phyloP scores from a whole-genome alignment of 192 early-diverging fungal species.

The Gigaspora rosea region DNA sequence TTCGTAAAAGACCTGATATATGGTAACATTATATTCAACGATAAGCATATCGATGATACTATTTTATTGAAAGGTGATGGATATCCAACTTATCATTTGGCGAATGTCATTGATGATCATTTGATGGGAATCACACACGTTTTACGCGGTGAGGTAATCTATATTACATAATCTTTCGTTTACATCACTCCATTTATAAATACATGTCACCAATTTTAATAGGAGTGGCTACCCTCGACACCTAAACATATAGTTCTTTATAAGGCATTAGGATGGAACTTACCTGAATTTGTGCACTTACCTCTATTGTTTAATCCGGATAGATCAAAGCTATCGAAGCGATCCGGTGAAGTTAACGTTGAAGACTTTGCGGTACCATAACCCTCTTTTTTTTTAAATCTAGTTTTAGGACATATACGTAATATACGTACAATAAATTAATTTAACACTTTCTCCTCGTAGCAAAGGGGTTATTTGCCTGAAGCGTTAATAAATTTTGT shows the following conservation, averaged over 20 bases:
- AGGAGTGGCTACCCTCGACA: constrained; percentile 93
- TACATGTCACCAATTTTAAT: neutral
- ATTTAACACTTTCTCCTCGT: neutral
- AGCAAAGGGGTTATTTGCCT: constrained; percentile 79
- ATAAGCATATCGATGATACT: constrained; percentile 80
- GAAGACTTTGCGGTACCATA: constrained; percentile 58
- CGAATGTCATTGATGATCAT: constrained; percentile 93
- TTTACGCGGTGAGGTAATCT: constrained; percentile 75
- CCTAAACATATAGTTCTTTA: constrained; percentile 91
- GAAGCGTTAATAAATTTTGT: constrained; percentile 87
- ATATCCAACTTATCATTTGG: constrained; percentile 91
- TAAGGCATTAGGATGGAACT: constrained; percentile 74
- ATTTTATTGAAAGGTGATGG: constrained; percentile 93
- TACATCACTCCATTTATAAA: neutral
- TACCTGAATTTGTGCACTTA: constrained; percentile 83
- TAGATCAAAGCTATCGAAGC: constrained; percentile 88
- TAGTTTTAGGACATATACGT: neutral
- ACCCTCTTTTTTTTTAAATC: neutral
- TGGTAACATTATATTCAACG: constrained; percentile 70
- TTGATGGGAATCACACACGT: constrained; percentile 92
- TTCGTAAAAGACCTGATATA: constrained; percentile 74
- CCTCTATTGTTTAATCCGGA: constrained; percentile 84
- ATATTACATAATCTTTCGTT: neutral
- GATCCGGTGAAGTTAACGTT: constrained; percentile 80
- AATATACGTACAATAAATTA: neutral